A percentile compares a stretch with the other conserved stretches of the same genome.
Evolutionary conservation across 2,329 filamentous ascomycete genomes (phyloP).

Genomic region (Tolypocladium tropicale): DNA sequence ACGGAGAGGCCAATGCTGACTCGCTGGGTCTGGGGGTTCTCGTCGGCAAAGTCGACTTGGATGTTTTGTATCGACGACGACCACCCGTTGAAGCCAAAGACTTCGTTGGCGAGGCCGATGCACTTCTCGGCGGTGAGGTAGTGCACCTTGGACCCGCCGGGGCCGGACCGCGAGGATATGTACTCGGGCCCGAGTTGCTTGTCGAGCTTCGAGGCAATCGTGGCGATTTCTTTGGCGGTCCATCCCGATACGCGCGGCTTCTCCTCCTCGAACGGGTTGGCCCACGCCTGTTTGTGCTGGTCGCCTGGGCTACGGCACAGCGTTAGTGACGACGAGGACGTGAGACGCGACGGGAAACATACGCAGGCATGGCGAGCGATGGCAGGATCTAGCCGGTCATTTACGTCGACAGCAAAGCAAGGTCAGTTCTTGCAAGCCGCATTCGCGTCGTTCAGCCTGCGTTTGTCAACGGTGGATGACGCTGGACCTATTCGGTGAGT

Average conservation of each 20-base stretch:
- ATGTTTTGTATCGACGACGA: constrained; percentile 92
- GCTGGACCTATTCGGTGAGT: neutral
- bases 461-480: neutral
- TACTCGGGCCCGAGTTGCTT: constrained; percentile 95
- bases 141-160: constrained; percentile 76
- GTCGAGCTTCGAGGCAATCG: constrained; percentile 74
- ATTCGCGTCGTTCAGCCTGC: neutral
- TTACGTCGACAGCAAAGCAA: constrained; percentile 2
- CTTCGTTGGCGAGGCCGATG: constrained; percentile 87
- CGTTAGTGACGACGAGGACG: constrained; percentile 8
- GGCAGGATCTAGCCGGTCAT: constrained; percentile 13
- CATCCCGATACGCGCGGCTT: constrained; percentile 64
- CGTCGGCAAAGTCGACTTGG: constrained; percentile 91
- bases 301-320: constrained; percentile 49
- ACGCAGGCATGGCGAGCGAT: constrained; percentile 33
- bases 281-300: constrained; percentile 40
- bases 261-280: constrained; percentile 74
- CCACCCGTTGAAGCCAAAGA: constrained; percentile 98
- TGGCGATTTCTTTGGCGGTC: constrained; percentile 84
- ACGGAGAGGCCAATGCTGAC: constrained; percentile 82
- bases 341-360: constrained; percentile 13
- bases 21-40: constrained; percentile 65
- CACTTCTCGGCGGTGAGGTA: constrained; percentile 96
- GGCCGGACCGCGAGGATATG: constrained; percentile 76
- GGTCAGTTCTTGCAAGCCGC: neutral